These are phyloP conservation scores for Digitaria exilis DNA, from an alignment of 202 grass and related monocot genomes.

Conservation along the genomic window DNA sequence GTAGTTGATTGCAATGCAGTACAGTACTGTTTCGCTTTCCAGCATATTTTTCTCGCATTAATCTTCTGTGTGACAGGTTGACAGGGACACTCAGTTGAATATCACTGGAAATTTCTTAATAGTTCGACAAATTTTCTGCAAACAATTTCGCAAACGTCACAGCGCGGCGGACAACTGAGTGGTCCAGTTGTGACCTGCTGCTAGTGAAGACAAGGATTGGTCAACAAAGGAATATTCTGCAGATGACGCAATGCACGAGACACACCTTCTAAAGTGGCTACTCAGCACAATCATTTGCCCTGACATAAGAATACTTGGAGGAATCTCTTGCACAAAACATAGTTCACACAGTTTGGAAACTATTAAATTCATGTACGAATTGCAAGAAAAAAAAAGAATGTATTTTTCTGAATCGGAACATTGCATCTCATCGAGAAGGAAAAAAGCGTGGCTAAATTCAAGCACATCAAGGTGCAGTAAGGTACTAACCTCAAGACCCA, in stretches of 20 bases:
- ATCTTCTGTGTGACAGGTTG: neutral
- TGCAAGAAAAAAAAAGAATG: neutral
- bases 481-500: constrained; percentile 65
- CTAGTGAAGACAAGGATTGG: neutral
- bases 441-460: neutral
- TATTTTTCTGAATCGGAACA: neutral
- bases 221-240: neutral
- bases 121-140: neutral
- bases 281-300: neutral
- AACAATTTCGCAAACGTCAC: neutral
- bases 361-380: neutral
- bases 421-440: neutral
- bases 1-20: neutral
- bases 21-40: neutral
- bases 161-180: neutral
- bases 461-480: neutral
- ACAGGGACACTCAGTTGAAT: neutral
- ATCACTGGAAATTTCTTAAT: neutral
- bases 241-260: neutral
- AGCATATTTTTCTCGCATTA: neutral
- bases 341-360: neutral
- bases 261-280: neutral
- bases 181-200: neutral
- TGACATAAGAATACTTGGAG: neutral
- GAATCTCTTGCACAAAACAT: neutral